These are phyloP conservation scores for Calonectria crousiana DNA, from an alignment of 2,329 filamentous ascomycete species.

Conservation along the genomic window DNA sequence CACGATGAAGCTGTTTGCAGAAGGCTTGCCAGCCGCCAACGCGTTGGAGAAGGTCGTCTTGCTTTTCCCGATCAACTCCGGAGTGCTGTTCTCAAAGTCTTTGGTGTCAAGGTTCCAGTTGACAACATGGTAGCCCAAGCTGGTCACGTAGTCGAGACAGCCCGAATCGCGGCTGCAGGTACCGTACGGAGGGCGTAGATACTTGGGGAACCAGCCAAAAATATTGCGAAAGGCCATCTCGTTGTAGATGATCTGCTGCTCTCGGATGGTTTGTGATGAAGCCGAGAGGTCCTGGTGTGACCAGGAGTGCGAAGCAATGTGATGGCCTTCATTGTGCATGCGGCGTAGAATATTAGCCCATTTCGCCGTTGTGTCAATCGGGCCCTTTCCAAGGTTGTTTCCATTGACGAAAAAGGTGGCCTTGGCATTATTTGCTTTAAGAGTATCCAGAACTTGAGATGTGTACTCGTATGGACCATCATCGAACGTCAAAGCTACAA, in stretches of 20 bases:
- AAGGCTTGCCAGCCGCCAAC: constrained; percentile 49
- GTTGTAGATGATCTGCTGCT: constrained; percentile 57
- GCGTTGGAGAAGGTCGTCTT: constrained; percentile 53
- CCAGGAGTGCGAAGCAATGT: constrained; percentile 68
- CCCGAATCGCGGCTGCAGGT: constrained; percentile 55
- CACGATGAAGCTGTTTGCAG: constrained; percentile 56
- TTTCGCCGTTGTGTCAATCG: constrained; percentile 51
- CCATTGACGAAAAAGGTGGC: constrained; percentile 55
- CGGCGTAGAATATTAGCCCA: constrained; percentile 55
- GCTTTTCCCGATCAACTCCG: constrained; percentile 57
- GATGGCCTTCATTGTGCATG: constrained; percentile 67
- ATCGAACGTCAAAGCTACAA: constrained; percentile 59
- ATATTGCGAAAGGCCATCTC: constrained; percentile 57
- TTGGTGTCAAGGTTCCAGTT: constrained; percentile 73
- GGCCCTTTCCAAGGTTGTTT: constrained; percentile 53
- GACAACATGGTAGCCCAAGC: constrained; percentile 68
- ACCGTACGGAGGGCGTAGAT: constrained; percentile 61
- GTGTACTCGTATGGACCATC: constrained; percentile 61
- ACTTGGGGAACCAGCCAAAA: constrained; percentile 55
- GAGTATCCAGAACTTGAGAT: constrained; percentile 53
- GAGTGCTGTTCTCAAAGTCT: constrained; percentile 66
- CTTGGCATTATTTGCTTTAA: constrained; percentile 49
- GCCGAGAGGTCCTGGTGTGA: constrained; percentile 57
- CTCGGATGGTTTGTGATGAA: constrained; percentile 48
- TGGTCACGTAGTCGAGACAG: constrained; percentile 47